A percentile compares a stretch with the other conserved stretches of the same genome.
Evolutionary conservation across 306 rosid species (phyloP).

Genomic region (Citrullus amarus): DNA sequence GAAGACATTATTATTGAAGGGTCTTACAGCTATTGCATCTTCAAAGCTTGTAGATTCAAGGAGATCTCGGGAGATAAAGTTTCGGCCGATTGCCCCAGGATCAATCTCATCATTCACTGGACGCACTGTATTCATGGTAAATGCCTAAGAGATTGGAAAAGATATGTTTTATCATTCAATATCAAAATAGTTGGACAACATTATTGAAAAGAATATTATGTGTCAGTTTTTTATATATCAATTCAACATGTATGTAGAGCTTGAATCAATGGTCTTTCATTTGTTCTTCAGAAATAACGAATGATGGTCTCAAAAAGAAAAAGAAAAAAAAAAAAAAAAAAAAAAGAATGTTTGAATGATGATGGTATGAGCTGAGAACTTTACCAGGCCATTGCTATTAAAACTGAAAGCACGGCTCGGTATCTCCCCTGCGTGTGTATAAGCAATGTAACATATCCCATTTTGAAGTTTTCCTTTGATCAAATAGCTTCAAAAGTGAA

Average conservation of each 20-base stretch:
- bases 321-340: too few species aligned
- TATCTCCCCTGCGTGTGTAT: constrained; percentile 82
- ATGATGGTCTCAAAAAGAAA: too few species aligned
- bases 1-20: constrained; percentile 4
- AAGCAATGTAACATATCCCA: constrained; percentile 47
- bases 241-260: too few species aligned
- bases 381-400: constrained; percentile 64
- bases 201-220: background rate
- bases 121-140: constrained; percentile 60
- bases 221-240: background rate
- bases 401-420: constrained; percentile 69
- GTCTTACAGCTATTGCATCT: constrained; percentile 49
- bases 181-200: too few species aligned
- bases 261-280: background rate
- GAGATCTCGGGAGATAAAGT: constrained; percentile 62
- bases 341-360: background rate
- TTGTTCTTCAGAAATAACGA: background rate
- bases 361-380: background rate
- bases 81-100: constrained; percentile 56
- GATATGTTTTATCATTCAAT: background rate
- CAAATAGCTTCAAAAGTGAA: constrained; percentile 40
- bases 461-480: constrained; percentile 43
- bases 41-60: constrained; percentile 69
- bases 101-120: constrained; percentile 47
- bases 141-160: constrained; percentile 33